These are phyloP conservation scores for Pontederia crassipes DNA, from an alignment of 176 grass and related monocot species.

Conservation along the genomic window DNA sequence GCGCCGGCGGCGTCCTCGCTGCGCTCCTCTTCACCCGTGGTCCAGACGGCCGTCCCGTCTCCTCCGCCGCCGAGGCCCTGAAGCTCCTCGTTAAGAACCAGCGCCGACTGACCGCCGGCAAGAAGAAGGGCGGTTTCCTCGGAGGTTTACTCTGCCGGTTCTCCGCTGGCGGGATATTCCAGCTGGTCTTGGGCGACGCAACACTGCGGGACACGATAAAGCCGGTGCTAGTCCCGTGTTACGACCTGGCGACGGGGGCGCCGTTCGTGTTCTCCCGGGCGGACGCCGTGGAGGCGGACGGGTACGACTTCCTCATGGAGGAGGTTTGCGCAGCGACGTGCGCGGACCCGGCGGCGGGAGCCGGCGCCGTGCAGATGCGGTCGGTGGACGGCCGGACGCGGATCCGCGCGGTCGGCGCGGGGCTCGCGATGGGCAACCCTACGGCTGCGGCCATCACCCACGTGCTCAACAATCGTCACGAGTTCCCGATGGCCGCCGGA, in stretches of 20 bases:
- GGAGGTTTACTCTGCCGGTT: not conserved
- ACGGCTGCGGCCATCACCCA: constrained; percentile 15
- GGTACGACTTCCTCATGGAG: constrained; percentile 13
- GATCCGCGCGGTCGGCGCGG: constrained; percentile 9
- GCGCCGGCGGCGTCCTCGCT: not conserved
- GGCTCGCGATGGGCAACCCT: constrained; percentile 14
- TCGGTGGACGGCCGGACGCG: constrained; percentile 7
- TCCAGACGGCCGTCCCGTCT: not conserved
- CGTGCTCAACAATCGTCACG: constrained; percentile 13
- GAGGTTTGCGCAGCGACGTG: constrained; percentile 19
- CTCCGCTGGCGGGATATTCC: constrained; percentile 6
- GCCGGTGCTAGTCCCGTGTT: not conserved
- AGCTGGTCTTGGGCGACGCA: constrained; percentile 6
- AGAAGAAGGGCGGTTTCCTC: constrained; percentile 2
- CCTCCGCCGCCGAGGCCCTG: constrained; percentile 44
- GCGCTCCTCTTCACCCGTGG: not conserved
- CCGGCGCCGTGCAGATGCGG: not conserved
- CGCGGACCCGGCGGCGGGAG: not conserved
- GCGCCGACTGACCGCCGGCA: not conserved
- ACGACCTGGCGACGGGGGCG: too few relatives aligned
- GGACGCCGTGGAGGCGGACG: too few relatives aligned
- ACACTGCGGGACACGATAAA: constrained; percentile 15
- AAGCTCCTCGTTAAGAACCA: constrained; percentile 31
- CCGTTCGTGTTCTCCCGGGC: too few relatives aligned
- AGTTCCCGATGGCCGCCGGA: constrained; percentile 7